Evolutionary conservation across 2,329 filamentous ascomycete species (phyloP), one percentile per base, ranked within the genome.

Genomic region (Immersiporthe knoxdaviesiana): DNA sequence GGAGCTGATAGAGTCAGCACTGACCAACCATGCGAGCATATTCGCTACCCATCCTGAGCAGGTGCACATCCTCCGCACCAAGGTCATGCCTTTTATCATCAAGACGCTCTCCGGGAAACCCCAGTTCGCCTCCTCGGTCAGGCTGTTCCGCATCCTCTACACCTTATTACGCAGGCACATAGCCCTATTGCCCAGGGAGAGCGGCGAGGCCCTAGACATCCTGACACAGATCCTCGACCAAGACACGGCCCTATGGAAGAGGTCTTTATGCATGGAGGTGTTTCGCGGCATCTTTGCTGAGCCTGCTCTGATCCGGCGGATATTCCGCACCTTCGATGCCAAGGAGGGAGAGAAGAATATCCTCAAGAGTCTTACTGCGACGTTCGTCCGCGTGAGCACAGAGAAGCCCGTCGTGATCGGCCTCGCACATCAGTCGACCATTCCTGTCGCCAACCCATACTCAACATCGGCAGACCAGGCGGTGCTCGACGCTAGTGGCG

Each of bases 391-490:
- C 18, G 83, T 98, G 11, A 95, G 95, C 67, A 94, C 94, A 0
- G 96, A 99, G 77, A 97, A 94, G 75, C 96, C 96, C 1, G 83
- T 88, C 0, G 84, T 97, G 35, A 98, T 99, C 71, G 96, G 96
- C 0, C 87, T 98, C 3, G 91, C 94, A 5, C 90, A 92, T 72
- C 93, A 97, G 74, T 98, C 96, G 1, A 94, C 93, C 0, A 88
- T 95, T 44, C 94, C 96, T 7, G 86, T 87, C 0, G 85, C 86
- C 11, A 84, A 84, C 56, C 85, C 87, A 5, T 84, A 85, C 59
- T 84, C 84, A 44, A 84, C 82, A 56, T 86, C 89, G 1, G 88
- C 90, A 37, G 94, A 97, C 71, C 92, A 95, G 78, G 92, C 92
- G n/a, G 91, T 96, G 73, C 85, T 97, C 10, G 95, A 98, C 79